Percentiles rank a stretch among this genome's conserved stretches.
Evolutionary conservation across 768 basidiomycete genomes (phyloP).

Genomic region (Mycena belliarum): DNA sequence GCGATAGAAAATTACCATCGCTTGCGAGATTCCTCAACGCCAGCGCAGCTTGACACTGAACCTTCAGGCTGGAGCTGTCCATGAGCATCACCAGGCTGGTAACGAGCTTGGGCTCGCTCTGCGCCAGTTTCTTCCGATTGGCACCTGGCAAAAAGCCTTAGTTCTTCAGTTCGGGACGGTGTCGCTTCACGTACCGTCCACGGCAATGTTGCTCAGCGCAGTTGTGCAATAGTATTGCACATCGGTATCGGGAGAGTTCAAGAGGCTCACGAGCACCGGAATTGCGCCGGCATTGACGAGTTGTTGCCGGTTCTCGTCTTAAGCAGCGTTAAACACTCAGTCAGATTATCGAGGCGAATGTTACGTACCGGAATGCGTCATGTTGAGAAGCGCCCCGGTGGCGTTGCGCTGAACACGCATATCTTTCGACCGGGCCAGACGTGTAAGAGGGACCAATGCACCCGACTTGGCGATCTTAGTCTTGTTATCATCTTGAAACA

Average conservation of each 20-base stretch:
- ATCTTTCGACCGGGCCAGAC: slow-evolving; percentile 95
- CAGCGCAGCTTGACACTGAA: slow-evolving; percentile 97
- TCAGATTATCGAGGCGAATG: not conserved
- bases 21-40: slow-evolving; percentile 96
- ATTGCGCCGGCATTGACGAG: slow-evolving; percentile 98
- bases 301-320: slow-evolving; percentile 98
- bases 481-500: slow-evolving; percentile 91
- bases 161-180: not conserved
- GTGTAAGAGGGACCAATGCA: slow-evolving; percentile 94
- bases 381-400: slow-evolving; percentile 95
- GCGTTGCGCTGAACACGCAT: slow-evolving; percentile 99
- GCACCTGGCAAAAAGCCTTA: slow-evolving; percentile 46
- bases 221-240: slow-evolving; percentile 99
- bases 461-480: slow-evolving; percentile 99
- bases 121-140: slow-evolving; percentile 93
- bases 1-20: slow-evolving; percentile 55
- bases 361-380: slow-evolving; percentile 93
- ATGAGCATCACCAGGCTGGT: slow-evolving; percentile 91
- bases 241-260: slow-evolving; percentile 97
- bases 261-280: slow-evolving; percentile 90
- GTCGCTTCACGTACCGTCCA: slow-evolving; percentile 63
- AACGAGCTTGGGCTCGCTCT: slow-evolving; percentile 93
- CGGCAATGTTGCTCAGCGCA: slow-evolving; percentile 96
- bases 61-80: slow-evolving; percentile 97
- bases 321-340: not conserved